Conservation (phyloP, 345 rosid genomes). For the Litchi chinensis region DNA sequence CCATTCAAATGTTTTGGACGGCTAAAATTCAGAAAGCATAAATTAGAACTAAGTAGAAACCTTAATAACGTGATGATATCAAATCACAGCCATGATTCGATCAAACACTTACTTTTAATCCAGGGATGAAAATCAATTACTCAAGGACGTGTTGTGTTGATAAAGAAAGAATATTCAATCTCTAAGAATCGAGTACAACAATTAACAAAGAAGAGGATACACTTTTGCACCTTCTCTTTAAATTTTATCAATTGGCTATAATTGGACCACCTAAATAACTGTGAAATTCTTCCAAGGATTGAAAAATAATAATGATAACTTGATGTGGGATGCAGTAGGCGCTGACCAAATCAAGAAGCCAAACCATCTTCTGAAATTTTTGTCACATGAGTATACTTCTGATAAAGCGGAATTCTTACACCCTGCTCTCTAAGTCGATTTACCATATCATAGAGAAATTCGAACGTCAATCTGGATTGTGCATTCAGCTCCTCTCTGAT, state of each 20-base stretch:
- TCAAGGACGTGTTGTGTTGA: not conserved
- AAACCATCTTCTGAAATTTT: slow-evolving; percentile 22
- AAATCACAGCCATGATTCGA: no score
- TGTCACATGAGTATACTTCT: slow-evolving; percentile 31
- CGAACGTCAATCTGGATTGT: slow-evolving; percentile 71
- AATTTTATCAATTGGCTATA: not conserved
- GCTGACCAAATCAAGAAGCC: slow-evolving; percentile 16
- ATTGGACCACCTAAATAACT: not conserved
- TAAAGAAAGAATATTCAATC: not conserved
- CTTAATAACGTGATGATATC: not conserved
- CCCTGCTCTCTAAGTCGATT: slow-evolving; percentile 67
- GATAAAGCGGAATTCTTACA: slow-evolving; percentile 70
- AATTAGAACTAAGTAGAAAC: not conserved
- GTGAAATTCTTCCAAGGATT: not conserved
- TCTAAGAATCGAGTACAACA: not conserved
- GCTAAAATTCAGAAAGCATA: no score
- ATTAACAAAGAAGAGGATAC: not conserved
- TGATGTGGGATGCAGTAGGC: not conserved
- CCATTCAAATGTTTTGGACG: not conserved
- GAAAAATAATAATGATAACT: not conserved
- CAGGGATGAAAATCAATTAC: no score
- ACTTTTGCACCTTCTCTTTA: not conserved
- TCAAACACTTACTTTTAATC: no score
- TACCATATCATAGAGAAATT: slow-evolving; percentile 68
- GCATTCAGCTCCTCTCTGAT: slow-evolving; percentile 80